phyloP scores from a whole-genome alignment of 2,329 filamentous ascomycete genomes.

The Dactylonectria estremocensis region DNA sequence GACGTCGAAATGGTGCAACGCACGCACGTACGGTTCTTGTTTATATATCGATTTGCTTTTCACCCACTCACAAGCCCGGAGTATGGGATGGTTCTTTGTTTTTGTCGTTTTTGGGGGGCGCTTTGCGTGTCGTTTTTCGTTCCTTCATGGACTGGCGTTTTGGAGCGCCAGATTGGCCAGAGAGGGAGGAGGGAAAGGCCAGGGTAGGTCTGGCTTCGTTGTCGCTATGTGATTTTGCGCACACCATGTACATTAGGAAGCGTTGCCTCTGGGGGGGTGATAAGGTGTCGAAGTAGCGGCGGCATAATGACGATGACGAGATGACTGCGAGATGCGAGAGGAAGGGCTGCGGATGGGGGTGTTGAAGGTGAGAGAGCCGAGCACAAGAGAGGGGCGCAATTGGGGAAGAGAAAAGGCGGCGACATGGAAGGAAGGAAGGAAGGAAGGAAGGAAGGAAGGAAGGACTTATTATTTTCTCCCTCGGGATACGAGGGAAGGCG shows the following conservation, averaged over 20 bases:
- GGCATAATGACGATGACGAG: conserved; percentile 25
- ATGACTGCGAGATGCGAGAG: not conserved
- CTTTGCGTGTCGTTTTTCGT: conserved; percentile 31
- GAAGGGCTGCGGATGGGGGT: conserved; percentile 15
- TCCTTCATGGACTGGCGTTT: conserved; percentile 44
- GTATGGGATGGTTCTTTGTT: conserved; percentile 40
- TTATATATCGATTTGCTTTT: conserved; percentile 30
- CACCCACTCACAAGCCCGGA: conserved; percentile 39
- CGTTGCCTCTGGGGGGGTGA: conserved; percentile 12
- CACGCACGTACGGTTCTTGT: conserved; percentile 15
- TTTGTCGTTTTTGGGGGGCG: conserved; percentile 2
- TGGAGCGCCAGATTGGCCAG: conserved; percentile 27
- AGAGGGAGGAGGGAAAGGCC: conserved; percentile 26
- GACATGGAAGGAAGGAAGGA: conserved; percentile 20
- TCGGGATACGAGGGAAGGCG: conserved; percentile 45
- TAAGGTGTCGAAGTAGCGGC: conserved; percentile 7
- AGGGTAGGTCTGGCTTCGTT: conserved; percentile 32
- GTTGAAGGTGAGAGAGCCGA: not conserved
- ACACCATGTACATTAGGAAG: conserved; percentile 36
- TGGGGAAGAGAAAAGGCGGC: conserved; percentile 22
- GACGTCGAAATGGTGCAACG: conserved; percentile 22
- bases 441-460: conserved; percentile 25
- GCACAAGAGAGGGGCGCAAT: conserved; percentile 8
- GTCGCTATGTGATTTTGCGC: conserved; percentile 29
- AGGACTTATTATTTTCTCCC: conserved; percentile 36